These are phyloP conservation scores for Arxiozyma slooffiae DNA, from an alignment of 1,139 yeast genomes.

Conservation along the genomic window DNA sequence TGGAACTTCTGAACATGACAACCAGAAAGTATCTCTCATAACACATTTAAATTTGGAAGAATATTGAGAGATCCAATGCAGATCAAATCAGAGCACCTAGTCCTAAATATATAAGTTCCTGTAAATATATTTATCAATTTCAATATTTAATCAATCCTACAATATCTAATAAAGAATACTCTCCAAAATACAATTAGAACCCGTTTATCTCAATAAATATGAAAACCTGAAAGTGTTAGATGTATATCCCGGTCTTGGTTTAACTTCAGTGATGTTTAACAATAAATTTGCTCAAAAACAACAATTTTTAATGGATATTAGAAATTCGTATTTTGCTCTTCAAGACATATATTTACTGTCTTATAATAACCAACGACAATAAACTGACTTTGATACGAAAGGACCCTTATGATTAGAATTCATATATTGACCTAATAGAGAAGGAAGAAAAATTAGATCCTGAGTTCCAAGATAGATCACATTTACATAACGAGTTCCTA, in stretches of 20 bases:
- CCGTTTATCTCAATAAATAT: conserved; percentile 20
- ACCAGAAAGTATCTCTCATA: too few relatives aligned
- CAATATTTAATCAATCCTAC: conserved; percentile 31
- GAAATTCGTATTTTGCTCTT: conserved; percentile 34
- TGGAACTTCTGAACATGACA: too few relatives aligned
- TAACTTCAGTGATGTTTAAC: conserved; percentile 43
- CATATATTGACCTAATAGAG: conserved; percentile 40
- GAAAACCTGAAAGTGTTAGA: conserved; percentile 51
- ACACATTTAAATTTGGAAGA: too few relatives aligned
- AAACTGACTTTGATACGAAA: conserved; percentile 31
- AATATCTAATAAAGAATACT: conserved; percentile 10
- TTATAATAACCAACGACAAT: conserved; percentile 6
- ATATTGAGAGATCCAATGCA: too few relatives aligned
- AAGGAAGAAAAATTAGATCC: conserved; percentile 38
- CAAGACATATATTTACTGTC: conserved; percentile 29
- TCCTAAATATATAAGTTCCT: conserved; percentile 8
- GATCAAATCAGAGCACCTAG: conserved; percentile 7
- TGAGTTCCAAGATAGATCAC: conserved; percentile 33
- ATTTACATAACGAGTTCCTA: conserved; percentile 54
- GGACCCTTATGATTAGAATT: conserved; percentile 56
- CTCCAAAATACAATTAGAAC: background rate
- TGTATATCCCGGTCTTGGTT: conserved; percentile 49
- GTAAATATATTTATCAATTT: conserved; percentile 20
- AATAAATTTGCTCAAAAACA: conserved; percentile 47
- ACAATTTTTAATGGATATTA: conserved; percentile 50